A percentile compares a stretch with the other conserved stretches of the same genome.
Evolutionary conservation across 2,329 filamentous ascomycete genomes (phyloP).

Genomic region (Passalora sequoiae): DNA sequence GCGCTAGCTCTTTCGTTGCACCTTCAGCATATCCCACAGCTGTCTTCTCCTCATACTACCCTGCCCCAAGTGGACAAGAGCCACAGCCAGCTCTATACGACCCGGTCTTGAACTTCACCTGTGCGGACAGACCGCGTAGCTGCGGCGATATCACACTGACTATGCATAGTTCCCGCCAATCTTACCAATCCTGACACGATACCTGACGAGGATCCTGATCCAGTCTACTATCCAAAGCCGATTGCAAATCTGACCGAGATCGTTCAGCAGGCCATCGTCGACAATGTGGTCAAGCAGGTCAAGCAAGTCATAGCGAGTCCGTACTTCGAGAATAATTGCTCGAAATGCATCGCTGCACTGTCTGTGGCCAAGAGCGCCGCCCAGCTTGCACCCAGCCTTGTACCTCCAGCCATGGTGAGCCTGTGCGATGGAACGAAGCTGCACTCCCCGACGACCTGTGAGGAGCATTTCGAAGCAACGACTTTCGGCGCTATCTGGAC

Average conservation of each 20-base stretch:
- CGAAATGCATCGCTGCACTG: slow-evolving; percentile 50
- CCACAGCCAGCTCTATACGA: slow-evolving; percentile 51
- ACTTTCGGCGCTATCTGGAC: slow-evolving; percentile 55
- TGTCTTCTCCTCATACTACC: slow-evolving; percentile 48
- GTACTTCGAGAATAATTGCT: slow-evolving; percentile 41
- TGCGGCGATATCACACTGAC: not conserved
- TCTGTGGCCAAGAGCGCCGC: slow-evolving; percentile 49
- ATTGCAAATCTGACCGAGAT: slow-evolving; percentile 42
- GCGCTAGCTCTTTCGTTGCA: slow-evolving; percentile 35
- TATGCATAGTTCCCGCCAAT: slow-evolving; percentile 38
- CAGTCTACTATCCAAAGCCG: slow-evolving; percentile 47
- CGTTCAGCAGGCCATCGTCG: slow-evolving; percentile 40
- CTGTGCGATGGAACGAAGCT: slow-evolving; percentile 49
- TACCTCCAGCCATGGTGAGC: slow-evolving; percentile 49
- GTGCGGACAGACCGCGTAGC: not conserved
- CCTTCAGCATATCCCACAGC: slow-evolving; percentile 48
- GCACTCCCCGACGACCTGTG: slow-evolving; percentile 45
- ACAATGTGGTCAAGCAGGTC: slow-evolving; percentile 43
- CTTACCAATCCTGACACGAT: slow-evolving; percentile 52
- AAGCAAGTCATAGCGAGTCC: slow-evolving; percentile 38
- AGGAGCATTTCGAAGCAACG: slow-evolving; percentile 43
- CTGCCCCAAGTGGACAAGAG: slow-evolving; percentile 43
- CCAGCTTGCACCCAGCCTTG: slow-evolving; percentile 43
- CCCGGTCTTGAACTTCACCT: slow-evolving; percentile 52
- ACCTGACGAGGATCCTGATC: slow-evolving; percentile 46